Base-by-base conservation (phyloP, 2,329 filamentous ascomycete genomes). In the Penicillium hesseltinei region DNA sequence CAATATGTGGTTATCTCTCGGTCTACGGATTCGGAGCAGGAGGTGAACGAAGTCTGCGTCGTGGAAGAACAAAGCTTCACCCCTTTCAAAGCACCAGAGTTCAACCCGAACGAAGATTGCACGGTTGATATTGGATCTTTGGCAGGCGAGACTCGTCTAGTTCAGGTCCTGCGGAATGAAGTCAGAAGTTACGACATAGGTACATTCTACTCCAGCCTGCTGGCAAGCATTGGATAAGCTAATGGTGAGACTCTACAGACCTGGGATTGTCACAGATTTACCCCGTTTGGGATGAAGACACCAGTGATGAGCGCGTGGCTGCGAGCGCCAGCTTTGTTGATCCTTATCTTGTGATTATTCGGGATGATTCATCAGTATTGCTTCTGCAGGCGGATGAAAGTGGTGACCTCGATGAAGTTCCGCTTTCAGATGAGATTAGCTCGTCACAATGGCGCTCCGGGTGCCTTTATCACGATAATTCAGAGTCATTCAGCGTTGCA, bases 251-350 rank as follows among this genome's bases (percentile, higher is more conserved):
- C 27, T 39, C 31, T 27, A 33, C 68, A 91, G 91, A 96, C 73
- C 84, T 99, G 58, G 90, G 89, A 11, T 82, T 99, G 52, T 88
- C 88, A 45, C 93, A 97, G 69, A 97, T 99, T 54, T 83, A 97
- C 49, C 91, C 92, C 0, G 91, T 97, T 83, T 84, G 91, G 60
- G 94, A 97, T 66, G 94, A 96, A 67, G 90, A 94, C 62, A 92
- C 88, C 0, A 92, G 89, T 13, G 87, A 78, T 39, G 73, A 96
- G 67, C 88, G 91, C 5, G 83, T 88, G 52, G 88, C 94, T 42
- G 78, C 92, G 45, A 89, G 86, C 67, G 89, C 90, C 38, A 95
- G 90, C 70, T 92, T 97, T 66, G 85, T 85, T 21, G 93, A 97
- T 65, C 91, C 91, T 0, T 97, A 92, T 69, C 75, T 99, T 13